Conservation (phyloP, 2,329 filamentous ascomycete species). For the Pseudogymnoascus sp. region DNA sequence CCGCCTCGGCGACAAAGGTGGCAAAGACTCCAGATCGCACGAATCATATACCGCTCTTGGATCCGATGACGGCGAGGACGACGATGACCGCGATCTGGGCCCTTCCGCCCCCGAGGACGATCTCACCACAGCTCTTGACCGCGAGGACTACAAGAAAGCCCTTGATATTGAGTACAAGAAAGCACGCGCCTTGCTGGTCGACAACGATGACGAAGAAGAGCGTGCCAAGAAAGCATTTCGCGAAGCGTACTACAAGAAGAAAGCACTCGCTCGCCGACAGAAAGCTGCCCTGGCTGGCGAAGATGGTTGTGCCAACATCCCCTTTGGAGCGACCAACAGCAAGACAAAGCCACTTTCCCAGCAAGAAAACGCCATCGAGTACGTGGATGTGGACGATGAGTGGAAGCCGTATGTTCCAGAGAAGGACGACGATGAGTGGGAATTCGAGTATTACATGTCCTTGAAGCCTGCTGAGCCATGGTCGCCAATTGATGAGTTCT, state of each 20-base stretch:
- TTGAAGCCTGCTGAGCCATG: not conserved
- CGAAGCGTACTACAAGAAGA: not conserved
- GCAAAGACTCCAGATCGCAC: not conserved
- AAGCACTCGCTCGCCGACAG: not conserved
- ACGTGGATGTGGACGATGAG: not conserved
- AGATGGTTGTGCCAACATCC: not conserved
- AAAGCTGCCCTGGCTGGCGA: not conserved
- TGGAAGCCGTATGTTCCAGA: not conserved
- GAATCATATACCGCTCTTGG: not conserved
- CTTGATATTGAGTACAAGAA: not conserved
- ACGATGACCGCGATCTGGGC: not conserved
- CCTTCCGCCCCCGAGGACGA: not conserved
- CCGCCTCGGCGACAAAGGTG: not conserved
- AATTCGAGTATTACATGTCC: constrained; percentile 1
- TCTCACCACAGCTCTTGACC: no score
- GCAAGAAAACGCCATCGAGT: not conserved
- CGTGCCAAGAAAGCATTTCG: not conserved
- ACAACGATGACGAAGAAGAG: not conserved
- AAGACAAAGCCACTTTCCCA: not conserved
- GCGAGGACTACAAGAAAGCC: not conserved
- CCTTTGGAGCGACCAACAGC: not conserved
- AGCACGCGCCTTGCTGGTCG: not conserved
- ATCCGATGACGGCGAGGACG: not conserved
- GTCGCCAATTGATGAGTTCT: not conserved
- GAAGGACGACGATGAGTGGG: not conserved